Percentiles rank a stretch among this genome's conserved stretches.
Conservation (phyloP, 139 green algal species). For the Ettlia oleoabundans region DNA sequence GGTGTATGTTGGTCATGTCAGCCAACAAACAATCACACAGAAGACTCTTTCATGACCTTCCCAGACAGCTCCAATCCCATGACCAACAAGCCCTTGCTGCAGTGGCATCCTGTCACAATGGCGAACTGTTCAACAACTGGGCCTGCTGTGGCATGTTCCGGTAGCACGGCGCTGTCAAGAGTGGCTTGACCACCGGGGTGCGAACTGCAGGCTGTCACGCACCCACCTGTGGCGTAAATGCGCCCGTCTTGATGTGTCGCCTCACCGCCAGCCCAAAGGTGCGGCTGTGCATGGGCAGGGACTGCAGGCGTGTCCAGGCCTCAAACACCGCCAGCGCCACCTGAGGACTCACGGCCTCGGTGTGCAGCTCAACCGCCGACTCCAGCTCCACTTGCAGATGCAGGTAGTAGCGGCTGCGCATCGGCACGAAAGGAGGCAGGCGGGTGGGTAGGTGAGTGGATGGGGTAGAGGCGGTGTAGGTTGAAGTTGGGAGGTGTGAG, state of each 20-base stretch:
- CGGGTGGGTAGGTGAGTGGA: neutral
- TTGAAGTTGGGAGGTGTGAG: too few relatives aligned
- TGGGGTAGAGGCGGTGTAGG: neutral
- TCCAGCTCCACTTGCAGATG: conserved; percentile 26
- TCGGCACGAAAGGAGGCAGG: neutral
- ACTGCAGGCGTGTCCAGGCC: conserved; percentile 11
- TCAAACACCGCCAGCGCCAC: conserved; percentile 20
- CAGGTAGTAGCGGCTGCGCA: conserved; percentile 29
- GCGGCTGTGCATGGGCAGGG: conserved; percentile 18
- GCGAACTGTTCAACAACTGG: neutral
- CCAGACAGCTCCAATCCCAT: neutral
- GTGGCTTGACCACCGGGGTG: neutral
- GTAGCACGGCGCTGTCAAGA: neutral
- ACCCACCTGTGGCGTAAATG: conserved; percentile 14
- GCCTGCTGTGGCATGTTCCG: neutral
- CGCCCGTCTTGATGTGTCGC: conserved; percentile 3
- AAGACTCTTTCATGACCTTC: too few relatives aligned
- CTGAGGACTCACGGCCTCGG: conserved; percentile 4
- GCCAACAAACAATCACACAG: neutral
- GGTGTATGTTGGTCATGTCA: neutral
- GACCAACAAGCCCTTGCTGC: neutral
- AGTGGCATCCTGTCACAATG: neutral
- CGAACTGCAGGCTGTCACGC: neutral
- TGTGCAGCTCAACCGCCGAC: conserved; percentile 18
- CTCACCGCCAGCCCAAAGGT: conserved; percentile 23